Base-by-base conservation (phyloP, 2,329 filamentous ascomycete species). In the Stemphylium lycopersici region DNA sequence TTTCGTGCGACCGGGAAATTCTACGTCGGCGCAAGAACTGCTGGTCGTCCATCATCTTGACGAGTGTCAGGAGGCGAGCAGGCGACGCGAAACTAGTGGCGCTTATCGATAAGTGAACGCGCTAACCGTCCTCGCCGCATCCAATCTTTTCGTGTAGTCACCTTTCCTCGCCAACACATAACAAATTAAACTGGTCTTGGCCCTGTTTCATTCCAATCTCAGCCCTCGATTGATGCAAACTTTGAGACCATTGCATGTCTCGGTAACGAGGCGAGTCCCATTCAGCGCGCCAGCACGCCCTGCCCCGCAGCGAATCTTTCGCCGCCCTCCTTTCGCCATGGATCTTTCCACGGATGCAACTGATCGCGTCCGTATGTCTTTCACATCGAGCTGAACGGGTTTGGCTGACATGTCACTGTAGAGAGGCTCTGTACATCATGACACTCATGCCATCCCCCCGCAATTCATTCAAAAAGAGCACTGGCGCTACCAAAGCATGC, bases 401-500 rank as follows among this genome's bases (percentile, higher is more conserved):
- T 34, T 50, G 55, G 52, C 65, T 73, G 48, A 73, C 51, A 18
- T 7, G 7, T 6, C 3, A 12, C 11, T 46, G 20, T 40, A 68
- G 63, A 65, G 52, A 45, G 60, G 62, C 33, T 69, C 69, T 4
- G 60, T 70, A n/a, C 66, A 72, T 44, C 71, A 72, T 63, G 71
- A 75, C 29, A 75, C 72, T 6, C 71, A 75, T 63, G 72, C 72
- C 18, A 65, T 61, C 5, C 69, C 72, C n/a, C 72, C 72, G 22
- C 56, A 68, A 12, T 74, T 74, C 51, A 71, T 75, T 32, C 67
- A 70, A 36, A 65, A 61, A 55, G 68, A 68, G 54, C 70, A 75
- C 41, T 73, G 72, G 72, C 65, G 64, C 18, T 91, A 88, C 62
- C 86, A 89, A 29, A 87, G 83, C 55, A 80, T 85, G 37, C 81